Conservation (phyloP, 768 basidiomycete species). For the Russula griseocarnosa region DNA sequence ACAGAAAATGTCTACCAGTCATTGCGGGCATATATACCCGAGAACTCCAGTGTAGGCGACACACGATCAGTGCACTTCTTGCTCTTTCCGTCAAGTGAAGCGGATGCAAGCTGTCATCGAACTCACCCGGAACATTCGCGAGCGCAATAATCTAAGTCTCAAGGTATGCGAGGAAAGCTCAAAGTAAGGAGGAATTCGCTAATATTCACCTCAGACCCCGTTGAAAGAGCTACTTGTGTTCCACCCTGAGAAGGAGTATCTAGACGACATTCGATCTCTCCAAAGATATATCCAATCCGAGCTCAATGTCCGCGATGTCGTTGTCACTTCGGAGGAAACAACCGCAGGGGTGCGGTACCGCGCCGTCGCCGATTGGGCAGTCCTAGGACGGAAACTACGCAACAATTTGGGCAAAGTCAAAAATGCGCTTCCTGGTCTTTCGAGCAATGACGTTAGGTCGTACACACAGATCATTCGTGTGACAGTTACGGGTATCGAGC, state of each 20-base stretch:
- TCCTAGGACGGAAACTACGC: constrained; percentile 88
- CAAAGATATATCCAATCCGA: constrained; percentile 90
- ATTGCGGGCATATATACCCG: constrained; percentile 78
- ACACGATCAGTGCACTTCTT: constrained; percentile 94
- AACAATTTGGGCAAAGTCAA: constrained; percentile 89
- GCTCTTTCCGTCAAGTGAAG: constrained; percentile 91
- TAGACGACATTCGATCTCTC: constrained; percentile 79
- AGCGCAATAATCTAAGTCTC: constrained; percentile 78
- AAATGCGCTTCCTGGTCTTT: constrained; percentile 73
- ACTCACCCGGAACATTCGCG: constrained; percentile 81
- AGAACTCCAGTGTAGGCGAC: constrained; percentile 65
- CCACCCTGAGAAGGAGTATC: constrained; percentile 81
- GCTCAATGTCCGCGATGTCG: constrained; percentile 87
- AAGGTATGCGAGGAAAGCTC: constrained; percentile 56
- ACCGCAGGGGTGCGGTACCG: constrained; percentile 85
- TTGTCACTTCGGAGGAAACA: constrained; percentile 85
- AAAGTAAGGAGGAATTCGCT: background rate
- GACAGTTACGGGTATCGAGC: constrained; percentile 82
- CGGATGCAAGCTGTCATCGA: constrained; percentile 96
- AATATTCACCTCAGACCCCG: constrained; percentile 58
- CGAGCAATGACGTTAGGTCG: constrained; percentile 76
- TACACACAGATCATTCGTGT: constrained; percentile 75
- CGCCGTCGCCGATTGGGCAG: constrained; percentile 92
- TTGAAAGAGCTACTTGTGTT: constrained; percentile 90
- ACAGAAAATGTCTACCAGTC: constrained; percentile 96